Base-by-base conservation (phyloP, 257 asterid genomes). In the Ajuga chamaepitys region DNA sequence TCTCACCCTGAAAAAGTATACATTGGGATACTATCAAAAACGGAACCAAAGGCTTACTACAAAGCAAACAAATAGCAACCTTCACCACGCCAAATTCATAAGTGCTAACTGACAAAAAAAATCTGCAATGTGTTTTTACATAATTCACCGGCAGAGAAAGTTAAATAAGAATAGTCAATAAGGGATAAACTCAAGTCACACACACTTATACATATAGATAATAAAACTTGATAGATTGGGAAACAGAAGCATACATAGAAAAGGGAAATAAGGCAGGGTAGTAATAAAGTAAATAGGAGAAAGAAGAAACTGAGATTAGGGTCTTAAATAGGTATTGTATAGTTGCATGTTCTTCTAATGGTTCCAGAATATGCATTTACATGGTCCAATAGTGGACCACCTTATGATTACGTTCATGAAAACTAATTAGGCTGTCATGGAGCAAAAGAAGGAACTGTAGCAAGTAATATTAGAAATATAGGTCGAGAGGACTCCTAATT, bases 1-100 rank as follows among this genome's bases (percentile, higher is more conserved):
- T 94, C 69, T 88, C 95, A 7, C 99, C 99, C 99, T 94, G 88
- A 68, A 64, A 78, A 66, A 22, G 52, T 74, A 6, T 51, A 35
- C 20, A 70, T 24, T 28, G 66, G 54, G 4, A 52, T 40, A 48
- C 48, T 24, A 67, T 56, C 68, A 64, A 42, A 64, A 66, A 54
- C n/a, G 57, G 38, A 71, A 12, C 68, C 21, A 62, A 76, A 70
- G 55, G 47, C 55, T 71, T 62, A 53, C 24, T 40, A 55, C n/a
- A 35, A 30, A 52, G 53, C 28, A 45, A 76, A 51, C 56, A 74
- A 57, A 65, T 24, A 25, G 75, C 54, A 66, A 11, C 26, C 37
- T 62, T 41, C 14, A 21, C 7, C 21, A 46, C 10, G 47, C 63
- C 62, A 65, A 42, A 26, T 62, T 46, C 70, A 28, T 5, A 14